Evolutionary conservation across 495 filamentous ascomycete genomes (phyloP), one percentile per base, ranked within the genome.

Genomic region (Aeminium ludgeri): DNA sequence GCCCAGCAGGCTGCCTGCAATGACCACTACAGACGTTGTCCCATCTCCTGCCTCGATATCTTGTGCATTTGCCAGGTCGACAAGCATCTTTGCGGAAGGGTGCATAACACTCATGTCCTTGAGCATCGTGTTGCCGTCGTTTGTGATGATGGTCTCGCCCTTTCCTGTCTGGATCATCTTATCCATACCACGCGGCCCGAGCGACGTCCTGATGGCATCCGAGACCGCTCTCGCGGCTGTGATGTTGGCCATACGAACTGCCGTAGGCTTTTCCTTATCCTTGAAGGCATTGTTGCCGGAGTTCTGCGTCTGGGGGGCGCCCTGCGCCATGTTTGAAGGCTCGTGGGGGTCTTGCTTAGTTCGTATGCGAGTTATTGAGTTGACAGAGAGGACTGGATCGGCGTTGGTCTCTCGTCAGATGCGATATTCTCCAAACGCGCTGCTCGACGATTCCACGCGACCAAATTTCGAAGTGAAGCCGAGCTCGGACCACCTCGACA

Each of bases 161-260:
- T 85, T 92, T 50, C 85, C 80, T 20, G 82, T 91, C 73, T 89
- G 80, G 48, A 97, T 96, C 89, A 97, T 97, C 68, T 97, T 97
- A 65, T 97, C 89, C 86, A 94, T 36, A 15, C 47, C 47, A 32
- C 47, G 13, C 3, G 47, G 47, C 1, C 48, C 48, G n/a, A 51
- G 36, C 1, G 44, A 47, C 42, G 82, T 93, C 66, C 89, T 73
- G 59, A 97, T 89, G 49, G 89, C 89, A 74, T 97, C 89, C 55
- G 91, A 74, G 51, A 97, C 86, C 55, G 89, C 89, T 82, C 87
- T 78, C 51, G 89, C 89, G 51, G 89, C 89, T 51, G 92, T 77
- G 63, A 97, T 96, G 63, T 97, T 97, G 44, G 82, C 80, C 40
- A 78, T 80, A 44, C 89, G 82, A 49, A 97, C 89, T 39, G 89